phyloP scores from a whole-genome alignment of 148 eudicot genomes.

The Cornus florida region DNA sequence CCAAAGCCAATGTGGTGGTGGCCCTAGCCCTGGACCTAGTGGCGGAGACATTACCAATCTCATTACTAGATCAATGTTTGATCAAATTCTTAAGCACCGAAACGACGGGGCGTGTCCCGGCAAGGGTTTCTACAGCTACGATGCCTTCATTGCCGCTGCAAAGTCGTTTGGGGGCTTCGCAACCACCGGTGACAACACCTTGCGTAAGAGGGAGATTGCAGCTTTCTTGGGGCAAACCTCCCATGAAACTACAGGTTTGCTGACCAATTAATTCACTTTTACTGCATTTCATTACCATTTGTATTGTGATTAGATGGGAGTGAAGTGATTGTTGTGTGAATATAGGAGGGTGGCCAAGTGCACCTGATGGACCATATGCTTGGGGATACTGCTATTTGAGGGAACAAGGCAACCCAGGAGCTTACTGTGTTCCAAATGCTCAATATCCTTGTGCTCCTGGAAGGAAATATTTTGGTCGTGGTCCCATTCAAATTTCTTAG shows the following conservation, averaged over 20 bases:
- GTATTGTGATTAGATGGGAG: too few species aligned
- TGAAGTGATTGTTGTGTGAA: too few species aligned
- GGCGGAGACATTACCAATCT: conserved; percentile 17
- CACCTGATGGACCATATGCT: conserved; percentile 42
- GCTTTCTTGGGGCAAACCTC: conserved; percentile 46
- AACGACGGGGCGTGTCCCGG: conserved; percentile 26
- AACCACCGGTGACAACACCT: conserved; percentile 12
- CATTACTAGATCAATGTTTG: conserved; percentile 8
- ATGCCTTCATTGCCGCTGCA: conserved; percentile 26
- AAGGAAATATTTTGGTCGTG: conserved; percentile 40
- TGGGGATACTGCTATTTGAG: conserved; percentile 43
- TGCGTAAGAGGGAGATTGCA: conserved; percentile 31
- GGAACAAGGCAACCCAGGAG: conserved; percentile 16
- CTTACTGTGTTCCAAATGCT: conserved; percentile 21
- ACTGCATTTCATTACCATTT: too few species aligned
- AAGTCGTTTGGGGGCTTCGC: conserved; percentile 20
- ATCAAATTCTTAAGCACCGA: conserved; percentile 25
- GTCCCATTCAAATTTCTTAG: conserved; percentile 49
- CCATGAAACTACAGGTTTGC: conserved; percentile 34
- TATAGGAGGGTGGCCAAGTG: conserved; percentile 40
- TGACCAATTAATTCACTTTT: too few species aligned
- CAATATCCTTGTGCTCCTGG: conserved; percentile 47
- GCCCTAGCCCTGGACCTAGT: conserved; percentile 16
- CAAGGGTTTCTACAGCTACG: conserved; percentile 28
- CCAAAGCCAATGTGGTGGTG: conserved; percentile 31